These are phyloP conservation scores for Nakazawaea sp. DNA, from an alignment of 805 yeast genomes.

Conservation along the genomic window DNA sequence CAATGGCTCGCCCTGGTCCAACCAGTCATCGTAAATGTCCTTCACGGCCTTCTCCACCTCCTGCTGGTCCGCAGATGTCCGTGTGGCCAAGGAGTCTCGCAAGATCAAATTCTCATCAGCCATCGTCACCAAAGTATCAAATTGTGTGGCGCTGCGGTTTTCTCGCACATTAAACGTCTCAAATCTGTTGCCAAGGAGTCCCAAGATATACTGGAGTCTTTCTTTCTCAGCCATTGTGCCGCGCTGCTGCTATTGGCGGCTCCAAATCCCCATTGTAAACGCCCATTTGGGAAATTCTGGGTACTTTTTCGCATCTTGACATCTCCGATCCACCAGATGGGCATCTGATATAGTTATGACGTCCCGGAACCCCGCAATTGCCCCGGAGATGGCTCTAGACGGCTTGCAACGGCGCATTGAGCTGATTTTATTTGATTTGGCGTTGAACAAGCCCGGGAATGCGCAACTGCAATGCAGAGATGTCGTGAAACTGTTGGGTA, in stretches of 20 bases:
- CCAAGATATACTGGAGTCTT: too few relatives aligned
- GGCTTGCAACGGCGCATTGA: background rate
- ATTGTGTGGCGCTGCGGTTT: too few relatives aligned
- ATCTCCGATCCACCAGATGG: background rate
- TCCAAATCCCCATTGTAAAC: too few relatives aligned
- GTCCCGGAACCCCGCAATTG: too few relatives aligned
- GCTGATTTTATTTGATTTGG: background rate
- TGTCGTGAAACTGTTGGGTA: too few relatives aligned
- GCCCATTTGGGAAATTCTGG: too few relatives aligned
- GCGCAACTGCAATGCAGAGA: background rate
- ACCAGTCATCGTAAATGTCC: slow-evolving; percentile 22
- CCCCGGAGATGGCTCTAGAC: background rate
- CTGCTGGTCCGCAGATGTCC: slow-evolving; percentile 30
- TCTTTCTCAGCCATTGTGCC: too few relatives aligned
- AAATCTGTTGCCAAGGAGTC: too few relatives aligned
- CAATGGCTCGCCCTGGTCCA: slow-evolving; percentile 24
- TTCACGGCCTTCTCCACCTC: slow-evolving; percentile 29
- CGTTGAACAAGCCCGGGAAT: slow-evolving; percentile 1
- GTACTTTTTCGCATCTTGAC: slow-evolving; percentile 8
- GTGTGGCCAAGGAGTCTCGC: slow-evolving; percentile 20
- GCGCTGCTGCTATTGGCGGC: too few relatives aligned
- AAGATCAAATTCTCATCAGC: slow-evolving; percentile 12
- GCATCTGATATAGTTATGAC: too few relatives aligned
- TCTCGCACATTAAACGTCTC: too few relatives aligned
- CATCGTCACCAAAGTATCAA: slow-evolving; percentile 20